A percentile compares a stretch with the other conserved stretches of the same genome.
These are phyloP conservation scores for Talaromyces sp. DNA, from an alignment of 2,329 filamentous ascomycete genomes.

Conservation along the genomic window DNA sequence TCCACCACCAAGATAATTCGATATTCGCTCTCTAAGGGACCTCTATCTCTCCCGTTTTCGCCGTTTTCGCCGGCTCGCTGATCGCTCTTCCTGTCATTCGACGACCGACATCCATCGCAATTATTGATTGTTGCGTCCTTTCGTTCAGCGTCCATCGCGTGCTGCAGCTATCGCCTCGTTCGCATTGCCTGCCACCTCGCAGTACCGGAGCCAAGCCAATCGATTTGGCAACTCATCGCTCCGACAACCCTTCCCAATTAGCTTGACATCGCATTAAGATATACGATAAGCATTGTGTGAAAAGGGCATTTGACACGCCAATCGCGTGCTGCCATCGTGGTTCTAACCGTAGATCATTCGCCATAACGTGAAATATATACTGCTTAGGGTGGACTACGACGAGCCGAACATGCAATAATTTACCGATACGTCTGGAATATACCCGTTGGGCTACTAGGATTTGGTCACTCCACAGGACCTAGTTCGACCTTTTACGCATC, in stretches of 20 bases:
- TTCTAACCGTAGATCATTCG: background rate
- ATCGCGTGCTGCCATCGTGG: background rate
- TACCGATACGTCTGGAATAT: background rate
- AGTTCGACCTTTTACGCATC: constrained; percentile 12
- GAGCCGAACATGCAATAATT: constrained; percentile 15
- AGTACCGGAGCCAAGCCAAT: background rate
- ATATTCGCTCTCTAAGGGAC: background rate
- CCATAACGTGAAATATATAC: background rate
- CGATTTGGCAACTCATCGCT: constrained; percentile 1
- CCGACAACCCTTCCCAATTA: background rate
- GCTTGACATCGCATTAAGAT: background rate
- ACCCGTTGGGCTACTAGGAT: constrained; percentile 1
- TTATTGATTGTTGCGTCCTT: background rate
- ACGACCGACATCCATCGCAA: background rate
- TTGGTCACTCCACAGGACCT: constrained; percentile 14
- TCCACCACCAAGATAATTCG: background rate
- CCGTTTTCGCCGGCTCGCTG: background rate
- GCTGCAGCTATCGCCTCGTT: constrained; percentile 1
- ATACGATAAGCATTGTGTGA: background rate
- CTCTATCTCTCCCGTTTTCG: background rate
- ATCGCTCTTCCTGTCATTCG: background rate
- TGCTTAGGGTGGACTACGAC: background rate
- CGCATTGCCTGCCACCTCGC: background rate
- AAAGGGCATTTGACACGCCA: background rate
- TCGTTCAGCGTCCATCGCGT: background rate